Conservation (phyloP, 345 rosid genomes). For the Reutealis trisperma region DNA sequence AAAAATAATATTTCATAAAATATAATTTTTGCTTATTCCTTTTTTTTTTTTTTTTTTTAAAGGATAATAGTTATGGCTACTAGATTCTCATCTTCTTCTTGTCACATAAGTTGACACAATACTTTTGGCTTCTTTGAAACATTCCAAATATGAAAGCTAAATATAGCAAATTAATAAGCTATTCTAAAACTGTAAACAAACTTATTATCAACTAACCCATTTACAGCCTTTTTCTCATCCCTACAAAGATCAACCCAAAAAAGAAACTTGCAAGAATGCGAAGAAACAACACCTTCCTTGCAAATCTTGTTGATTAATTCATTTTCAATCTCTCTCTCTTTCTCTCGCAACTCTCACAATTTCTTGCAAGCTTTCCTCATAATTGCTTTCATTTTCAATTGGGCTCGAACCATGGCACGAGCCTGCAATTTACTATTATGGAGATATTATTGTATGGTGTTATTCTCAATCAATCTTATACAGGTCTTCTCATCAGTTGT, state of each 20-base stretch:
- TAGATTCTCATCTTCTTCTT: too few relatives aligned
- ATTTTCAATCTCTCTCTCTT: neutral
- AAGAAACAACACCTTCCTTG: neutral
- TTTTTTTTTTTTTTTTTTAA: too few relatives aligned
- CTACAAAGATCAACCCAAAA: neutral
- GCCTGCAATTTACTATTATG: slow-evolving; percentile 6
- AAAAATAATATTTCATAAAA: too few relatives aligned
- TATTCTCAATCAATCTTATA: slow-evolving; percentile 26
- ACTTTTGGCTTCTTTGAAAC: too few relatives aligned
- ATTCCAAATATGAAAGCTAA: too few relatives aligned
- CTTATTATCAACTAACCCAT: too few relatives aligned
- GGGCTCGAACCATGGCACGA: slow-evolving; percentile 23
- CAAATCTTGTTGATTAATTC: neutral
- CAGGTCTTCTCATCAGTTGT: slow-evolving; percentile 6
- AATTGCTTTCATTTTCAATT: neutral
- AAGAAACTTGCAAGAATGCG: neutral
- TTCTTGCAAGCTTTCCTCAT: neutral
- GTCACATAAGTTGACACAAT: too few relatives aligned
- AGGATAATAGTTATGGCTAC: too few relatives aligned
- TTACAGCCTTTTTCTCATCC: too few relatives aligned
- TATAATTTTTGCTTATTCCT: too few relatives aligned
- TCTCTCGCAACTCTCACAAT: neutral
- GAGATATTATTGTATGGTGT: slow-evolving; percentile 20
- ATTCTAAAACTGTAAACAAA: too few relatives aligned
- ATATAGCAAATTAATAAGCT: too few relatives aligned